These are phyloP conservation scores for Diaporthe sp. DNA, from an alignment of 2,329 filamentous ascomycete genomes.

Conservation along the genomic window DNA sequence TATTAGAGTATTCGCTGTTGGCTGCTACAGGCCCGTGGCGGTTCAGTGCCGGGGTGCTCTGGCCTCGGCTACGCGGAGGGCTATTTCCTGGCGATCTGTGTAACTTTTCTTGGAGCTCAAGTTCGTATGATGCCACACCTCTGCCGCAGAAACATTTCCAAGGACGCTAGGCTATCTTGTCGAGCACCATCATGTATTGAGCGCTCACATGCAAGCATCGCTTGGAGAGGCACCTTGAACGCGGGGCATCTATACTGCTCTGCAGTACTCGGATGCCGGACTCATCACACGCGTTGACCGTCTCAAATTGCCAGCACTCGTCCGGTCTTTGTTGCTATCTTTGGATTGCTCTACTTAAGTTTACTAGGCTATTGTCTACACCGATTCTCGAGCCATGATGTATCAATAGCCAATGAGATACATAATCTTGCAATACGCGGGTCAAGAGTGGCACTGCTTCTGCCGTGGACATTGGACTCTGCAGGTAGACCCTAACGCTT, in stretches of 20 bases:
- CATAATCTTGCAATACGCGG: not conserved
- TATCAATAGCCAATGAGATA: not conserved
- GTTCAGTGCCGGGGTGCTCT: not conserved
- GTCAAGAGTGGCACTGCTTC: slow-evolving; percentile 1
- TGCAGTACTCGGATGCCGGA: not conserved
- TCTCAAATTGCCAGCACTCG: not conserved
- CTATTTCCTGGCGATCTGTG: not conserved
- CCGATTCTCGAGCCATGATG: not conserved
- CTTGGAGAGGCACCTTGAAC: not conserved
- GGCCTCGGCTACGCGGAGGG: not conserved
- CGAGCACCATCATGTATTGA: not conserved
- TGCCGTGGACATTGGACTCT: not conserved
- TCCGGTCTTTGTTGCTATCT: slow-evolving; percentile 10
- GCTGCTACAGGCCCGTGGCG: not conserved
- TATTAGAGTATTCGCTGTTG: slow-evolving; percentile 8
- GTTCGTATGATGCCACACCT: not conserved
- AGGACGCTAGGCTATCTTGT: not conserved
- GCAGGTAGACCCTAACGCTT: not conserved
- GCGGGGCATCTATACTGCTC: not conserved
- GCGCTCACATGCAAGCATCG: not conserved
- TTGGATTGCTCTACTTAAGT: no score
- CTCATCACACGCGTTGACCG: not conserved
- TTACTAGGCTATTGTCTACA: not conserved
- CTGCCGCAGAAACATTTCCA: not conserved
- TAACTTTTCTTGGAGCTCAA: not conserved